Percentiles rank a stretch among this genome's conserved stretches.
Conservation (phyloP, 495 filamentous ascomycete species). For the Apiosordaria backusii region DNA sequence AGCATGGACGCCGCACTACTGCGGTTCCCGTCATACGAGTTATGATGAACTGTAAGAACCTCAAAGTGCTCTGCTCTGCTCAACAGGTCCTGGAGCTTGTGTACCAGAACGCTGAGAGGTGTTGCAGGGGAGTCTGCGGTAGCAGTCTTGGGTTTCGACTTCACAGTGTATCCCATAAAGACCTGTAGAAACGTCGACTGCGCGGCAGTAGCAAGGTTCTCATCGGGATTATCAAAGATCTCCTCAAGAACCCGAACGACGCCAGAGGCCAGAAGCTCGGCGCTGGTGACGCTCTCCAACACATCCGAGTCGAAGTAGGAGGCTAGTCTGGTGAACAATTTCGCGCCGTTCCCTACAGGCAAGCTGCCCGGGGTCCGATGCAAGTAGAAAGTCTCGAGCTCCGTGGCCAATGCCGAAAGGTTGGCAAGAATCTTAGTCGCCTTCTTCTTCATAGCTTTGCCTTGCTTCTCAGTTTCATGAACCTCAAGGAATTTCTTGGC, state of each 20-base stretch:
- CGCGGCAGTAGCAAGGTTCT: constrained; percentile 54
- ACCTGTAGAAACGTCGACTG: constrained; percentile 84
- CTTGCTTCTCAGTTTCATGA: constrained; percentile 72
- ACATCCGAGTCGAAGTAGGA: constrained; percentile 84
- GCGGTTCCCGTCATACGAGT: constrained; percentile 84
- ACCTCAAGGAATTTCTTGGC: constrained; percentile 78
- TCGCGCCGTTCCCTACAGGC: constrained; percentile 50
- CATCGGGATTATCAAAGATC: constrained; percentile 69
- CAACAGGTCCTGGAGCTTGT: constrained; percentile 91
- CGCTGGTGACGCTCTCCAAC: constrained; percentile 93
- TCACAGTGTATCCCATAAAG: constrained; percentile 77
- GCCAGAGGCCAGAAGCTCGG: constrained; percentile 85
- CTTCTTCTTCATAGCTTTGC: constrained; percentile 68
- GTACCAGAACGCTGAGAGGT: constrained; percentile 84
- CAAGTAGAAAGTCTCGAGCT: constrained; percentile 68
- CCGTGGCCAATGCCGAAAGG: constrained; percentile 64
- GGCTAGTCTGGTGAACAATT: constrained; percentile 73
- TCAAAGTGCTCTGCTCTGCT: constrained; percentile 98
- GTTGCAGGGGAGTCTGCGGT: constrained; percentile 65
- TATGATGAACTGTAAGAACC: constrained; percentile 91
- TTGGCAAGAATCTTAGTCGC: constrained; percentile 70
- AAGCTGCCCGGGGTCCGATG: constrained; percentile 40
- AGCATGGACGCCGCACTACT: constrained; percentile 94
- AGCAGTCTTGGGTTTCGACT: constrained; percentile 59
- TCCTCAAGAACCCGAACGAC: constrained; percentile 79